phyloP scores from a whole-genome alignment of 1,284 basidiomycete genomes.

The Lentinus polychrous region DNA sequence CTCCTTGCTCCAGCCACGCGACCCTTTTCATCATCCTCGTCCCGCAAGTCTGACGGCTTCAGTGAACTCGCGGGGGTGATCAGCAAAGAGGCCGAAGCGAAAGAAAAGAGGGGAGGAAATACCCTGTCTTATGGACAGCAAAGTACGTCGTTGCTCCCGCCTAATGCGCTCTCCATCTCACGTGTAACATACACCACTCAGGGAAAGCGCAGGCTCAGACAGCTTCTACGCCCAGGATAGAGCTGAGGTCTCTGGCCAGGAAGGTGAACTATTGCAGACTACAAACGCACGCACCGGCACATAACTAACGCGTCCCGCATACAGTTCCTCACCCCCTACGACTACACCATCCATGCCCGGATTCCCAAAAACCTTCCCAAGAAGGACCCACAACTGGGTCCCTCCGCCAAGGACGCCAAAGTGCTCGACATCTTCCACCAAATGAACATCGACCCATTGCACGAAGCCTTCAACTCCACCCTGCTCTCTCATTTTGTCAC shows the following conservation, averaged over 20 bases:
- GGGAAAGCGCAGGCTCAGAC: background rate
- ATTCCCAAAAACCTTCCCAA: slow-evolving; percentile 9
- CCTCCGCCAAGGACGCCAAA: slow-evolving; percentile 42
- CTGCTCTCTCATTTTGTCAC: slow-evolving; percentile 69
- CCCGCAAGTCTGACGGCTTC: background rate
- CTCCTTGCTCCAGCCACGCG: background rate
- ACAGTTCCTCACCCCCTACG: slow-evolving; percentile 26
- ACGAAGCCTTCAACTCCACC: slow-evolving; percentile 58
- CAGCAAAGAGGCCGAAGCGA: background rate
- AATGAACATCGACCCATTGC: slow-evolving; percentile 62
- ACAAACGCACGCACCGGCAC: background rate
- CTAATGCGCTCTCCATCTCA: background rate
- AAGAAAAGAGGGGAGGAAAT: too few relatives aligned
- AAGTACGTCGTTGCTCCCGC: too few relatives aligned
- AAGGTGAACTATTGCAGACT: background rate
- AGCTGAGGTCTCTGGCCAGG: background rate
- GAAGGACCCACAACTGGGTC: slow-evolving; percentile 39
- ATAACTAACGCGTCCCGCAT: background rate
- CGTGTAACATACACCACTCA: background rate
- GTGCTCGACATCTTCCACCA: slow-evolving; percentile 63
- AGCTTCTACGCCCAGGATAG: background rate
- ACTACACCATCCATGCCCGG: slow-evolving; percentile 18
- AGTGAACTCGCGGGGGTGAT: background rate
- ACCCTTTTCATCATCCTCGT: background rate
- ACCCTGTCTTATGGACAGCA: too few relatives aligned